A percentile compares a stretch with the other conserved stretches of the same genome.
Conservation (phyloP, 108 stramenopile species). For the Nitzschia inconspicua region DNA sequence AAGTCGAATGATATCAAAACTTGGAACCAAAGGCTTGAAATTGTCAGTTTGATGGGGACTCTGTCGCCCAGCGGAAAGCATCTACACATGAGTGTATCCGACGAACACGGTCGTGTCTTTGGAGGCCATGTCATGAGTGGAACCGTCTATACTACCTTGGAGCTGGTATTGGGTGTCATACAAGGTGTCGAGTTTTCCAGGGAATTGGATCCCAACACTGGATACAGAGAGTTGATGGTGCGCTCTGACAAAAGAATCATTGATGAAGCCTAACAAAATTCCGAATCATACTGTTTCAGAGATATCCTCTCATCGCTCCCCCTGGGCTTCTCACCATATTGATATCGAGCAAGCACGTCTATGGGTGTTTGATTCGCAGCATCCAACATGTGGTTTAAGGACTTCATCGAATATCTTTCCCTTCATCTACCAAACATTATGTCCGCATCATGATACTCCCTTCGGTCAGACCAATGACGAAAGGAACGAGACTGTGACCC, state of each 20-base stretch:
- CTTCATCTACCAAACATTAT: too few relatives aligned
- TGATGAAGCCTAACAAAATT: not conserved
- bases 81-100: slow-evolving; percentile 62
- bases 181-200: slow-evolving; percentile 49
- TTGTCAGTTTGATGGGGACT: slow-evolving; percentile 72
- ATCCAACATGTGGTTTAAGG: too few relatives aligned
- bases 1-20: slow-evolving; percentile 39
- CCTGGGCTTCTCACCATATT: too few relatives aligned
- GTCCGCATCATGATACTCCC: too few relatives aligned
- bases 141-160: slow-evolving; percentile 68
- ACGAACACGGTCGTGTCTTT: slow-evolving; percentile 47
- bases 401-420: too few relatives aligned
- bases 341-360: too few relatives aligned
- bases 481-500: too few relatives aligned
- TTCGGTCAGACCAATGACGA: too few relatives aligned
- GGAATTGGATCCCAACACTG: slow-evolving; percentile 53
- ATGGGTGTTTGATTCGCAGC: too few relatives aligned
- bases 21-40: slow-evolving; percentile 64
- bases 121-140: slow-evolving; percentile 80
- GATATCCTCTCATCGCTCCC: too few relatives aligned
- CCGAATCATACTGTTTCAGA: too few relatives aligned
- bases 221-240: slow-evolving; percentile 59
- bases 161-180: slow-evolving; percentile 71
- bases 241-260: not conserved
- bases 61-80: slow-evolving; percentile 51